Conservation (phyloP, 169 alveolate species). For the Babesia ovata region DNA sequence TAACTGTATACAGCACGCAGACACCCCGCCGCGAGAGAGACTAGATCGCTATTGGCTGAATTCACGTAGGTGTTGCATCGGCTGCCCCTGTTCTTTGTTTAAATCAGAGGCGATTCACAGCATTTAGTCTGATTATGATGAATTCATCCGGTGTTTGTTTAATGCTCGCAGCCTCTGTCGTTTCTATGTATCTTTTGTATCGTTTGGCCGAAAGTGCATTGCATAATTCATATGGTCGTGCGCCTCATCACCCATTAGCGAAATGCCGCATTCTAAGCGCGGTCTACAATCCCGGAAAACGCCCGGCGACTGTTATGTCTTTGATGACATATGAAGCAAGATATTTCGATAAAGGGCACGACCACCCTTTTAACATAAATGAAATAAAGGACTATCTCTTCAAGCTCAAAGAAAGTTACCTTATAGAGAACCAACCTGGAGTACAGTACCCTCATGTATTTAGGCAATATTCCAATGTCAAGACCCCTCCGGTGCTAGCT, state of each 20-base stretch:
- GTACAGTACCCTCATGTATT: slow-evolving; percentile 87
- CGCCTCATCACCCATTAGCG: slow-evolving; percentile 38
- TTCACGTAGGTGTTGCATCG: slow-evolving; percentile 70
- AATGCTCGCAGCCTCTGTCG: too few species aligned
- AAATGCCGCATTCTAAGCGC: slow-evolving; percentile 85
- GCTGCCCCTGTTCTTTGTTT: too few species aligned
- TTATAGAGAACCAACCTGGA: slow-evolving; percentile 82
- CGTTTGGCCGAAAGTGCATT: not conserved
- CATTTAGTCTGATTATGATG: too few species aligned
- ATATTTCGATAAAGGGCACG: slow-evolving; percentile 84
- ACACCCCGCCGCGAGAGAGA: slow-evolving; percentile 86
- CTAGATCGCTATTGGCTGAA: slow-evolving; percentile 85
- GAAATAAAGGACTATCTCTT: slow-evolving; percentile 84
- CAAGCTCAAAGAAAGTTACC: slow-evolving; percentile 82
- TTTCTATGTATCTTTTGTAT: not conserved
- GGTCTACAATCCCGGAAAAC: slow-evolving; percentile 84
- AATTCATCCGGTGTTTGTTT: too few species aligned
- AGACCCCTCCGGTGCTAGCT: slow-evolving; percentile 76
- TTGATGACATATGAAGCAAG: slow-evolving; percentile 84
- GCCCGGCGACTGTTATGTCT: slow-evolving; percentile 84
- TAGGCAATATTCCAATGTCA: slow-evolving; percentile 80
- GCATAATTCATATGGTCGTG: not conserved
- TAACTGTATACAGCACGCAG: slow-evolving; percentile 24
- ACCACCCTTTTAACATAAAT: slow-evolving; percentile 82
- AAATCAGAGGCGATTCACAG: too few species aligned